Percentiles rank a stretch among this genome's conserved stretches.
These are phyloP conservation scores for Diaporthe vaccinii DNA, from an alignment of 2,329 filamentous ascomycete species.

Conservation along the genomic window DNA sequence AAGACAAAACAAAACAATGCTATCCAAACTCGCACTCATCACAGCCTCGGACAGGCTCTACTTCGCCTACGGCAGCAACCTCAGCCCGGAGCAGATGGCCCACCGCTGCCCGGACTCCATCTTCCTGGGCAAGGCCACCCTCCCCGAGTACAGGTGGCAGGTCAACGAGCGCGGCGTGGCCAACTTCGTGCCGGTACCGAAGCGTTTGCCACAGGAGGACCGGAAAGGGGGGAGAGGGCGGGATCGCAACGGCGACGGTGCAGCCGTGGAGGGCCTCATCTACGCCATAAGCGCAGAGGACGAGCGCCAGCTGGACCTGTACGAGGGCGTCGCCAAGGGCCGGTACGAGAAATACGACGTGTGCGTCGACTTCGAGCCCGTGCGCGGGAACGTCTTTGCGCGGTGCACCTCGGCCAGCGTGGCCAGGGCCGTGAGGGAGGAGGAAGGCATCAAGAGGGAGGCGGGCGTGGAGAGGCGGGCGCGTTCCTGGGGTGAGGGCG, in stretches of 20 bases:
- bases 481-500: slow-evolving; percentile 1
- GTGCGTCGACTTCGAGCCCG: slow-evolving; percentile 15
- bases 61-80: slow-evolving; percentile 16
- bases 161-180: slow-evolving; percentile 5
- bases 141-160: slow-evolving; percentile 12
- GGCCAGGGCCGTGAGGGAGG: not conserved
- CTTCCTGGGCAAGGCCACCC: slow-evolving; percentile 14
- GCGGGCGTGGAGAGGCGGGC: not conserved
- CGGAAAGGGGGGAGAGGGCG: not conserved
- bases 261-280: not conserved
- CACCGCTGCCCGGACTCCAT: slow-evolving; percentile 12
- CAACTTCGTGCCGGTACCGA: not conserved
- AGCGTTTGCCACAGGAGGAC: no score
- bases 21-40: not conserved
- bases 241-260: not conserved
- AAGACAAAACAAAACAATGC: not conserved
- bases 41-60: slow-evolving; percentile 22
- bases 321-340: not conserved
- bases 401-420: slow-evolving; percentile 15
- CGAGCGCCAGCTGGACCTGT: not conserved
- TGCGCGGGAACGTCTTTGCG: slow-evolving; percentile 6
- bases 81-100: slow-evolving; percentile 21
- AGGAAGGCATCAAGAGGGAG: not conserved
- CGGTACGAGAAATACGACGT: not conserved
- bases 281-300: not conserved